A percentile compares a stretch with the other conserved stretches of the same genome.
Evolutionary conservation across 345 rosid species (phyloP).

Genomic region (Syzygium jambos): DNA sequence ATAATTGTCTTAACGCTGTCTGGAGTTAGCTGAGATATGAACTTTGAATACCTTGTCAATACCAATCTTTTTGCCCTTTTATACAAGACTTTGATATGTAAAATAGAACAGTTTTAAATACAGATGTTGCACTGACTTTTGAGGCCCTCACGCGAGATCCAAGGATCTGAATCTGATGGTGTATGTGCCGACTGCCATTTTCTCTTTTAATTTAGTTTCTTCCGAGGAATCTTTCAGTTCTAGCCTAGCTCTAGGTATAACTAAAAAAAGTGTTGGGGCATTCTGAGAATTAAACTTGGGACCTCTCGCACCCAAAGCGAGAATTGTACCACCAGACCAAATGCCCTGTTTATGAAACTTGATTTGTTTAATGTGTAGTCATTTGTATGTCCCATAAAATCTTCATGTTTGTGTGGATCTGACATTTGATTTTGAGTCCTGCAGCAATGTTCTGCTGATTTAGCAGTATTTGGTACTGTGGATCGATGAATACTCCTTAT

Average conservation of each 20-base stretch:
- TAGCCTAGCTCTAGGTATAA: neutral
- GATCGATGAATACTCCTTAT: neutral
- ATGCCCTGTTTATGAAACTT: constrained; percentile 27
- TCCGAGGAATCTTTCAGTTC: neutral
- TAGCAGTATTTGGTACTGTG: neutral
- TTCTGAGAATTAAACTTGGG: constrained; percentile 78
- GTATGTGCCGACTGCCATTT: neutral
- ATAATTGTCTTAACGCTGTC: neutral
- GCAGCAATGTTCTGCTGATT: neutral
- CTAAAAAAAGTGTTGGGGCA: constrained; percentile 22
- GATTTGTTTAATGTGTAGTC: neutral
- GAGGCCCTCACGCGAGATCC: neutral
- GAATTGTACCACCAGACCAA: constrained; percentile 89
- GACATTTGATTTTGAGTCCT: neutral
- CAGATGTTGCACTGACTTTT: neutral
- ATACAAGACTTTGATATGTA: neutral
- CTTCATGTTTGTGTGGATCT: neutral
- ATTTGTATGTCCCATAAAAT: neutral
- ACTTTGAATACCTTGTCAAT: neutral
- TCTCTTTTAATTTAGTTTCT: neutral
- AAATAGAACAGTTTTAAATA: neutral
- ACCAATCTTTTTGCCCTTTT: neutral
- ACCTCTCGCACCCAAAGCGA: constrained; percentile 92
- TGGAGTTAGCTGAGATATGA: neutral
- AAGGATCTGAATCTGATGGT: too few relatives aligned